Evolutionary conservation across 2,329 filamentous ascomycete genomes (phyloP), one percentile per base, ranked within the genome.

Genomic region (Curvularia sp.): DNA sequence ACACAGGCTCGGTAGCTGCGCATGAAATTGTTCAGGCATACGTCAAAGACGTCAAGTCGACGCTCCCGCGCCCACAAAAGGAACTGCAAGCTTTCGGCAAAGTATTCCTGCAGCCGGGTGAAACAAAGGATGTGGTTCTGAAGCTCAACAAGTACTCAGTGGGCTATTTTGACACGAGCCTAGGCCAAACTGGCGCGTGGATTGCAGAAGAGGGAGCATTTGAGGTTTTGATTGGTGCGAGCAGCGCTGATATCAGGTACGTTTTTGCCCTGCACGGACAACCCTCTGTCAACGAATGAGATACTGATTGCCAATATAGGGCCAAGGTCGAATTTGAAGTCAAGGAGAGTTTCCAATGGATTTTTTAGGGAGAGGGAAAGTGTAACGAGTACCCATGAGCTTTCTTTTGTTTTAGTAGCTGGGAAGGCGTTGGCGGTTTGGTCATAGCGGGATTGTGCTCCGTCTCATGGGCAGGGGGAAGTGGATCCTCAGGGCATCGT

Each of bases 21-120:
- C 79, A 83, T 1, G 88, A 91, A 71, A 87, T 85, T 35, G 85
- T 91, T 7, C 89, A 92, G 76, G 79, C 87, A 2, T 92, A 91
- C 64, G 80, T 91, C 48, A 81, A 82, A n/a, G 87, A 89, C 4
- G 80, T 85, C 49, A 85, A 85, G 71, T 86, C 86, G 1, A 79
- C 83, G 9, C 79, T 91, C n/a, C 84, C 85, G 0, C 79, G 89
- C 22, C 89, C 89, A 0, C 84, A 87, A 65, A 91, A 91, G 76
- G 89, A 92, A 75, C 80, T 92, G 1, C 86, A 87, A 33, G 88
- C 87, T 0, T 92, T 91, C 68, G 84, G 84, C 57, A 79, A 78
- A 52, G 73, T 77, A 1, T 68, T 75, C 57, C 50, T 79, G 35
- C 66, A 73, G 53, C 74, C 76, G 5, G 72, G 75, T 1, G 76